Percentiles rank a stretch among this genome's conserved stretches.
phyloP scores from a whole-genome alignment of 352 stramenopile species.

The Pythium insidiosum region DNA sequence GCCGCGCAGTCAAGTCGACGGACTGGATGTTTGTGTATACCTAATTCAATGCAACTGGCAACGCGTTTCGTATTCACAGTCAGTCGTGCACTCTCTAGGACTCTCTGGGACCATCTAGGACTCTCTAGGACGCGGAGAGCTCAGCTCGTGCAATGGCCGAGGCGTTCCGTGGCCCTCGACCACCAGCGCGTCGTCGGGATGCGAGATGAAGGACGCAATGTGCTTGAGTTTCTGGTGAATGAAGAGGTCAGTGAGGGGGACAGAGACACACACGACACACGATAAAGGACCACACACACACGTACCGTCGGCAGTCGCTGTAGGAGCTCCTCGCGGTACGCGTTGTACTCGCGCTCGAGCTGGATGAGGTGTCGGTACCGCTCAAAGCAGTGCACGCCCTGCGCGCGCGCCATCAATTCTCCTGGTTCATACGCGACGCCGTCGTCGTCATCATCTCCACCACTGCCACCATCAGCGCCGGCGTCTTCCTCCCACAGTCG shows the following conservation, averaged over 20 bases:
- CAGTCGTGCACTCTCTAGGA: too few species aligned
- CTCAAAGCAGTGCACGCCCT: slow-evolving; percentile 34
- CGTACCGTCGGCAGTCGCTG: slow-evolving; percentile 49
- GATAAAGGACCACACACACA: background rate
- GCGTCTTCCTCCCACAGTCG: slow-evolving; percentile 18
- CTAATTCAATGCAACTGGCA: too few species aligned
- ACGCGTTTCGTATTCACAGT: too few species aligned
- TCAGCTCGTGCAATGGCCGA: slow-evolving; percentile 25
- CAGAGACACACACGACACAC: slow-evolving; percentile 15
- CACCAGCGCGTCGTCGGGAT: slow-evolving; percentile 38
- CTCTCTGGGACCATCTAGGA: too few species aligned
- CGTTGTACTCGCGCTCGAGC: slow-evolving; percentile 52
- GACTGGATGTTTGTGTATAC: too few species aligned
- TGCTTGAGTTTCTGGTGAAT: too few species aligned
- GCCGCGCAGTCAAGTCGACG: too few species aligned
- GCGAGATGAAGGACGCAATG: slow-evolving; percentile 23
- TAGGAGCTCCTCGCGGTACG: slow-evolving; percentile 32
- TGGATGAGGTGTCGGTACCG: slow-evolving; percentile 50
- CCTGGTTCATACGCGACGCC: slow-evolving; percentile 24
- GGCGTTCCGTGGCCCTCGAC: slow-evolving; percentile 41
- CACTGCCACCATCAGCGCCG: background rate
- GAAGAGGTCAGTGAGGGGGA: too few species aligned
- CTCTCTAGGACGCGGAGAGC: too few species aligned
- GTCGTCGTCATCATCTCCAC: slow-evolving; percentile 2
- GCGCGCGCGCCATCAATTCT: slow-evolving; percentile 24